Evolutionary conservation across 305 asterid species (phyloP).

Genomic region (Fraxinus xanthoxyloides): DNA sequence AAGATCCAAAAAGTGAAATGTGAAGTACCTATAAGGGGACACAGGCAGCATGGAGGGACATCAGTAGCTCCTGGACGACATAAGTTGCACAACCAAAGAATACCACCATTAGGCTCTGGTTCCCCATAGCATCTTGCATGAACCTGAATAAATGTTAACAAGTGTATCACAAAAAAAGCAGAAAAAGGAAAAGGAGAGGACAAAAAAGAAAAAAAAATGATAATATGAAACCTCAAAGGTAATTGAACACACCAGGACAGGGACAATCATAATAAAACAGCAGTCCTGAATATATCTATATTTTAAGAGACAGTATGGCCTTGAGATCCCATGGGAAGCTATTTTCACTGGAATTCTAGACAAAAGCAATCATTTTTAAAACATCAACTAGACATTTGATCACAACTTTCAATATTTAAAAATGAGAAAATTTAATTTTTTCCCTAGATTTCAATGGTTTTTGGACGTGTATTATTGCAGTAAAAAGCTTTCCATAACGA

Average conservation of each 20-base stretch:
- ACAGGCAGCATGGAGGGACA: constrained; percentile 80
- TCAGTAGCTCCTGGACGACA: constrained; percentile 99
- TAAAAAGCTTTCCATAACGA: not conserved
- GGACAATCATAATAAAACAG: not conserved
- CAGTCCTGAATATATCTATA: not conserved
- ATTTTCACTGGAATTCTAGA: not conserved
- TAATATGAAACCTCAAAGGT: constrained; percentile 17
- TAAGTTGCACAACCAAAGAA: constrained; percentile 96
- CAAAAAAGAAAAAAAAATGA: constrained; percentile 3
- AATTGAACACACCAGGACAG: constrained; percentile 12
- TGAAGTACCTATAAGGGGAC: constrained; percentile 83
- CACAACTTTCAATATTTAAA: not conserved
- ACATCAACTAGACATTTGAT: not conserved
- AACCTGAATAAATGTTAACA: constrained; percentile 56
- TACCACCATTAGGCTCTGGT: constrained; percentile 78
- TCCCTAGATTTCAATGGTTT: not conserved
- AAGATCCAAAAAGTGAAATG: constrained; percentile 11
- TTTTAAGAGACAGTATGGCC: not conserved
- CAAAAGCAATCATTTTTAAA: not conserved
- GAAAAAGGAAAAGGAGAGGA: not conserved
- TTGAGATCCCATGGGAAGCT: not conserved
- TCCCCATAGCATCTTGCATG: constrained; percentile 99
- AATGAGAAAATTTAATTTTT: not conserved
- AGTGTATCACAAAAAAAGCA: not conserved
- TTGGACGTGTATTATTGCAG: not conserved